Evolutionary conservation across 2,329 filamentous ascomycete species (phyloP).

Genomic region (Cordyceps fumosorosea): DNA sequence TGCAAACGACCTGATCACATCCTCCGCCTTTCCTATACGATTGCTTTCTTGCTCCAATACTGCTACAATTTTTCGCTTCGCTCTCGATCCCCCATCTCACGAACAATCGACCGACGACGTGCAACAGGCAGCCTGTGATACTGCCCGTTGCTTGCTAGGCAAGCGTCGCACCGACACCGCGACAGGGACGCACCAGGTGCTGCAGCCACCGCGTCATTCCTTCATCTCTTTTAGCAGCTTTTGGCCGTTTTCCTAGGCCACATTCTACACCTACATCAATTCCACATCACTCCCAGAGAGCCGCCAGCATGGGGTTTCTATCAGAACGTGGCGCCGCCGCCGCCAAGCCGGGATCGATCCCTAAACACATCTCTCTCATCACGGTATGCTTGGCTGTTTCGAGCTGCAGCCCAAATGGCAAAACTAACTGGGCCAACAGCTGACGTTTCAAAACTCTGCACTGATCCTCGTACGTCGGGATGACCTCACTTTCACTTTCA

Average conservation of each 20-base stretch:
- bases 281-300: background rate
- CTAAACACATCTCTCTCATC: conserved; percentile 18
- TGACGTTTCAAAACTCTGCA: conserved; percentile 69
- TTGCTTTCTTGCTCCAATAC: background rate
- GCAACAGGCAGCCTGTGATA: background rate
- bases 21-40: background rate
- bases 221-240: background rate
- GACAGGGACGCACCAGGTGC: background rate
- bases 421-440: conserved; percentile 34
- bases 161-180: background rate
- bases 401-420: background rate
- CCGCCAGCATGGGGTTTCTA: background rate
- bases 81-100: background rate
- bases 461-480: conserved; percentile 55
- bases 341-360: conserved; percentile 10
- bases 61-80: background rate
- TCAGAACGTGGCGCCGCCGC: background rate
- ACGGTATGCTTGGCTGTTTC: conserved; percentile 14
- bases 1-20: background rate
- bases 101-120: background rate
- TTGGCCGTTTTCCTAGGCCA: background rate
- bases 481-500: background rate
- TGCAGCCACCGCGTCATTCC: background rate
- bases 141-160: background rate
- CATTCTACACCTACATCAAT: too few species aligned